Evolutionary conservation across 495 filamentous ascomycete species (phyloP).

Genomic region (Tirmania nivea): DNA sequence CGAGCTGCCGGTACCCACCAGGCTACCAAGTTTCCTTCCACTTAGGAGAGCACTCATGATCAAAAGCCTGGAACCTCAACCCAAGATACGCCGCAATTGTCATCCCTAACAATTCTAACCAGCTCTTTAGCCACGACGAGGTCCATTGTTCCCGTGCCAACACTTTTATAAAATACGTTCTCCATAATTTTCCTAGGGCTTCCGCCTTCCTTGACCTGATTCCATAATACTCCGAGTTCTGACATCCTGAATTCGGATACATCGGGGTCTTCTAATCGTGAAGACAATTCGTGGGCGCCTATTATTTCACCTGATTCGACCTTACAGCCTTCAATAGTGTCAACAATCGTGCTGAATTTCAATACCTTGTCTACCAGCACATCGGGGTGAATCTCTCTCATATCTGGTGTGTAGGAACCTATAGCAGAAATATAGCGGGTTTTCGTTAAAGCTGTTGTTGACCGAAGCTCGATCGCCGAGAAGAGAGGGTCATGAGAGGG

Average conservation of each 20-base stretch:
- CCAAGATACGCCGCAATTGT: neutral
- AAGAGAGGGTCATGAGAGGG: slow-evolving; percentile 39
- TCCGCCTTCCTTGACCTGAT: slow-evolving; percentile 30
- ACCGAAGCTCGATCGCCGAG: slow-evolving; percentile 24
- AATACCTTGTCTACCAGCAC: slow-evolving; percentile 49
- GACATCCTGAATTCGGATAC: slow-evolving; percentile 36
- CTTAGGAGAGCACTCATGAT: neutral
- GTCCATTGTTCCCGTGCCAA: slow-evolving; percentile 66
- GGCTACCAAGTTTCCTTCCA: too few species aligned
- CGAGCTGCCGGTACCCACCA: too few species aligned
- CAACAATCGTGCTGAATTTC: slow-evolving; percentile 44
- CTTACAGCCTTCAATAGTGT: slow-evolving; percentile 56
- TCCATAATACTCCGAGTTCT: slow-evolving; percentile 33
- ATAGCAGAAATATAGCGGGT: slow-evolving; percentile 25
- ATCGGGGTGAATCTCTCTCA: slow-evolving; percentile 65
- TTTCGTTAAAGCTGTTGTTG: neutral
- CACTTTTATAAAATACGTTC: slow-evolving; percentile 74
- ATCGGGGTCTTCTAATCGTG: neutral
- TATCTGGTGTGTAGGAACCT: slow-evolving; percentile 62
- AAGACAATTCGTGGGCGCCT: slow-evolving; percentile 23
- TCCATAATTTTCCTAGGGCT: slow-evolving; percentile 52
- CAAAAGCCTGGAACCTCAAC: neutral
- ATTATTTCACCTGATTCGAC: slow-evolving; percentile 80
- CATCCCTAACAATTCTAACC: slow-evolving; percentile 44
- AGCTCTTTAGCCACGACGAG: slow-evolving; percentile 54